Evolutionary conservation across 768 basidiomycete species (phyloP).

Genomic region (Chlorophyllum brunneum): DNA sequence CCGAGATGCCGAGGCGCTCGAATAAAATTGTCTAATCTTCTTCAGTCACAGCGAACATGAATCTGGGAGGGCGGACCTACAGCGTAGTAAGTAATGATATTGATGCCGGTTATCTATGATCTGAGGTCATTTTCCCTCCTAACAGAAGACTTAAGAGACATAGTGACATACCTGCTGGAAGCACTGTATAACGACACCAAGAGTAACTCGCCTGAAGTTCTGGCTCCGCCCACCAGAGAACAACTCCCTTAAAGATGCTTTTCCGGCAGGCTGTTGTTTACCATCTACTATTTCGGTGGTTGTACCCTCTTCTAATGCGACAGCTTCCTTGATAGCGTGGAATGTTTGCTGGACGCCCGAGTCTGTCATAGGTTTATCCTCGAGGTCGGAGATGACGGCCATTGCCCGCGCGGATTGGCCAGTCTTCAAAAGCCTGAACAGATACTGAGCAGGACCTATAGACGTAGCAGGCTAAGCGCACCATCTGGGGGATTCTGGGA

Average conservation of each 20-base stretch:
- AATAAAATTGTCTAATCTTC: slow-evolving; percentile 46
- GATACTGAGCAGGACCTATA: not conserved
- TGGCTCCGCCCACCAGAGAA: slow-evolving; percentile 54
- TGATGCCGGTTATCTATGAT: slow-evolving; percentile 55
- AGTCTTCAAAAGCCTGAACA: slow-evolving; percentile 48
- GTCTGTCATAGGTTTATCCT: slow-evolving; percentile 46
- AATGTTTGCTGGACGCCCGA: slow-evolving; percentile 45
- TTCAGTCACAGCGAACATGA: not conserved
- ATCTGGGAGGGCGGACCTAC: slow-evolving; percentile 13
- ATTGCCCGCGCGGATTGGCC: slow-evolving; percentile 52
- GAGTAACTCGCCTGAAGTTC: slow-evolving; percentile 54
- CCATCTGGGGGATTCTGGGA: slow-evolving; percentile 61
- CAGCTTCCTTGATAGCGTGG: slow-evolving; percentile 19
- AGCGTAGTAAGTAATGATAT: slow-evolving; percentile 59
- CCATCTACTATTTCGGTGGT: not conserved
- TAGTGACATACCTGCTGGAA: slow-evolving; percentile 48
- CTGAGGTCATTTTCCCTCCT: not conserved
- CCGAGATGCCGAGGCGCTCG: slow-evolving; percentile 54
- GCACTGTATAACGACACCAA: slow-evolving; percentile 57
- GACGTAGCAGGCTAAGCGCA: slow-evolving; percentile 15
- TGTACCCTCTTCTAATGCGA: slow-evolving; percentile 8
- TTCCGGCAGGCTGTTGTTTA: slow-evolving; percentile 11
- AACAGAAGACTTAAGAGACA: not conserved
- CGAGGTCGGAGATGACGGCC: slow-evolving; percentile 60
- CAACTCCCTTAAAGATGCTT: slow-evolving; percentile 46